Evolutionary conservation across 371 early-diverging fungal genomes (phyloP), one percentile per base, ranked within the genome.

Genomic region (Enteropsectra breve): DNA sequence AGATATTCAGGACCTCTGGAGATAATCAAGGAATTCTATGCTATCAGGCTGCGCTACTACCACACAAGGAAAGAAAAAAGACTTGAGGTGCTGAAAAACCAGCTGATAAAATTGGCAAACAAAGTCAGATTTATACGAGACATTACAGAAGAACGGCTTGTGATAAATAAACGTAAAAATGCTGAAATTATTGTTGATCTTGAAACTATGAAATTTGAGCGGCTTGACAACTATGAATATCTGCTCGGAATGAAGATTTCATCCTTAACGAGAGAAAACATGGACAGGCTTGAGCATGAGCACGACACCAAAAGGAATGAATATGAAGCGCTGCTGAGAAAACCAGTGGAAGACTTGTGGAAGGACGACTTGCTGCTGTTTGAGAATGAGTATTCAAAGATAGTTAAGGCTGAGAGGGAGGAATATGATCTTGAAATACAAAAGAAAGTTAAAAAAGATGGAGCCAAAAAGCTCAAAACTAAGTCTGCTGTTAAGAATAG

Each of bases 21-120:
- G 30, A 90, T 98, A 45, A 68, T 96, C 24, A 75, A 80, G 55
- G 97, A 97, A 62, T 97, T 94, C 77, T 97, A 87, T 75, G 79
- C 83, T 13, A 77, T 94, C 6, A 85, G 99, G 26, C 71, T 90
- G 33, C 82, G 86, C 46, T 89, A 84, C 73, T 98, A 97, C 75
- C 75, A 82, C 15, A 86, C 86, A 76, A 84, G 98, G 76, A 97
- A 95, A 86, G 90, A 87, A 47, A 81, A 86, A 54, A 68, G 92
- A 68, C 81, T 88, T 3, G 81, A 82, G 26, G 80, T 84, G 28
- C 83, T 92, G 11, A 81, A 81, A 15, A 82, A 84, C 63, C 90
- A 95, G 30, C 84, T 84, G 69, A 81, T 78, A 26, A 84, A 85
- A 24, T 75, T 92, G 3, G 87, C 90, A 64, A 93, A 94, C 81